A percentile compares a stretch with the other conserved stretches of the same genome.
These are phyloP conservation scores for Pneumocystis carinii DNA, from an alignment of 1,139 yeast genomes.

Conservation along the genomic window DNA sequence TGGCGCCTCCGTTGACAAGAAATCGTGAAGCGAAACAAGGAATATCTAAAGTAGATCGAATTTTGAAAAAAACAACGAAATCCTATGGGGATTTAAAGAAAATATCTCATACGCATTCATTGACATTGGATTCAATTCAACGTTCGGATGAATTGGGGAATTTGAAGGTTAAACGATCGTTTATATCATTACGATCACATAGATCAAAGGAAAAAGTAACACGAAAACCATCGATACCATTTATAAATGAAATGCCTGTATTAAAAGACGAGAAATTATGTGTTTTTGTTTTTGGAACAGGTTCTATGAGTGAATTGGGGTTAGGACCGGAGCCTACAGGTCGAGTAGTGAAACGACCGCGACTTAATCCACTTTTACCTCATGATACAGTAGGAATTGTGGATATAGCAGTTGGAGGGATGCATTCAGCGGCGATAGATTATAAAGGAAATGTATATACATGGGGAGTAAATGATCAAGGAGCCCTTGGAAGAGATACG, in stretches of 20 bases:
- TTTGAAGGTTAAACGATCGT: not conserved
- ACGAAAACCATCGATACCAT: not conserved
- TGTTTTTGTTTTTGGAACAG: constrained; percentile 88
- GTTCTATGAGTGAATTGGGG: constrained; percentile 94
- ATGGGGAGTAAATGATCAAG: constrained; percentile 95
- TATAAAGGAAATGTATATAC: constrained; percentile 67
- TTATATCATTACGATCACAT: not conserved
- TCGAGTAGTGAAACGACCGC: constrained; percentile 88
- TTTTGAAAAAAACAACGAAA: not conserved
- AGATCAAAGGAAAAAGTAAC: not conserved
- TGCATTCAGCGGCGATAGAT: constrained; percentile 80
- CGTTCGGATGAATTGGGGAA: not conserved
- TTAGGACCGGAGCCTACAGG: constrained; percentile 78
- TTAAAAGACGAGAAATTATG: constrained; percentile 31
- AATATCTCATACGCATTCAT: not conserved
- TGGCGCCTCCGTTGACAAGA: not conserved
- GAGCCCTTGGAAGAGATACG: constrained; percentile 83
- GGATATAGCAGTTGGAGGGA: constrained; percentile 87
- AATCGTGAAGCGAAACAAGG: not conserved
- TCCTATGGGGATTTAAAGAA: not conserved
- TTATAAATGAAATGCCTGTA: not conserved
- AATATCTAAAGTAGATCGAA: not conserved
- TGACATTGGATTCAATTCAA: not conserved
- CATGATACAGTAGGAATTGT: constrained; percentile 52
- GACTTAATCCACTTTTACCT: constrained; percentile 64